phyloP scores from a whole-genome alignment of 805 yeast genomes.

The Lipomyces lipofer region DNA sequence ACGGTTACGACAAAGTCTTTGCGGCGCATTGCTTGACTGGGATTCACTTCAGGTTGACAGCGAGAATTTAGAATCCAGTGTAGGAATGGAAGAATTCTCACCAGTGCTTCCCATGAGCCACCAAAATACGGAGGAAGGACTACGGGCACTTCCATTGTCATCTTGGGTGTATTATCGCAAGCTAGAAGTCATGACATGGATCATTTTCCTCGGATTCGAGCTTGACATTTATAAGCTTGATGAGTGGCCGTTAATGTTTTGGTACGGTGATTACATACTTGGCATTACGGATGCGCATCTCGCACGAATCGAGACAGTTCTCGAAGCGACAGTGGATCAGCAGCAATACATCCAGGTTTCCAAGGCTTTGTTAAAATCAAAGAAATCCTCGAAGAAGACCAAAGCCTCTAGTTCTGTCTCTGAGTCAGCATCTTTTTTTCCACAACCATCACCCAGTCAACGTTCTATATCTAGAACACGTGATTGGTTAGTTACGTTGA shows the following conservation, averaged over 20 bases:
- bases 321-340: slow-evolving; percentile 27
- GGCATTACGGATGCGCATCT: slow-evolving; percentile 48
- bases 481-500: slow-evolving; percentile 29
- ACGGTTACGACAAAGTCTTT: slow-evolving; percentile 74
- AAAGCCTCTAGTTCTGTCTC: background rate
- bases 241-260: slow-evolving; percentile 67
- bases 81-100: slow-evolving; percentile 22
- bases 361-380: no score
- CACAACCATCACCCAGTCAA: background rate
- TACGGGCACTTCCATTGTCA: slow-evolving; percentile 59
- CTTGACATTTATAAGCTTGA: slow-evolving; percentile 68
- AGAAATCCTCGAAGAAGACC: background rate
- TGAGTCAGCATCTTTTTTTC: slow-evolving; percentile 31
- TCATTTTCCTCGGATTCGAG: slow-evolving; percentile 72
- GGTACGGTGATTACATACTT: slow-evolving; percentile 60
- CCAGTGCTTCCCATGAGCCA: slow-evolving; percentile 7
- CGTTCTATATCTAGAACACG: background rate
- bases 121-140: slow-evolving; percentile 2
- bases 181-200: slow-evolving; percentile 67
- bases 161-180: slow-evolving; percentile 70
- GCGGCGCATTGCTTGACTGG: slow-evolving; percentile 59
- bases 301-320: slow-evolving; percentile 41
- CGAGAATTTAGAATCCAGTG: slow-evolving; percentile 54
- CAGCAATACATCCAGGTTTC: background rate
- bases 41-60: slow-evolving; percentile 78